These are phyloP conservation scores for Henckelia pumila DNA, from an alignment of 257 asterid genomes.

Conservation along the genomic window DNA sequence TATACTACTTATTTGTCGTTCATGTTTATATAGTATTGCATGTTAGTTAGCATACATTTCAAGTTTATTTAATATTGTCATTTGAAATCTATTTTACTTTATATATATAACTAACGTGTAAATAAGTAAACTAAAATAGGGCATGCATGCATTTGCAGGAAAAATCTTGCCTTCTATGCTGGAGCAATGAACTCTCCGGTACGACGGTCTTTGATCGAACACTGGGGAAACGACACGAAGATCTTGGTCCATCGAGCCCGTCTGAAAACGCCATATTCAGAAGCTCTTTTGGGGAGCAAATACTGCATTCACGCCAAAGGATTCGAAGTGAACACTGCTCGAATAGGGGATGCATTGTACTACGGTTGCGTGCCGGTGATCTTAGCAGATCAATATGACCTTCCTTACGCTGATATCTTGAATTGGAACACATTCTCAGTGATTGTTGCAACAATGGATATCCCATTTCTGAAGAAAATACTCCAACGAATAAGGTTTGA, in stretches of 20 bases:
- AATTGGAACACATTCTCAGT: constrained; percentile 71
- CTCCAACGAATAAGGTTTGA: constrained; percentile 28
- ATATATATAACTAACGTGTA: too few species aligned
- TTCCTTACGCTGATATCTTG: constrained; percentile 67
- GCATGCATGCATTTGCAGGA: constrained; percentile 49
- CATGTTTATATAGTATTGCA: too few species aligned
- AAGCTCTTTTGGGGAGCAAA: constrained; percentile 69
- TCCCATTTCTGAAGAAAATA: constrained; percentile 56
- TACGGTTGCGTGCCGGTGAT: constrained; percentile 89
- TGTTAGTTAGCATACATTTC: too few species aligned
- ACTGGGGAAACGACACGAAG: constrained; percentile 58
- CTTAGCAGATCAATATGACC: constrained; percentile 80
- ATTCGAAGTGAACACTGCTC: constrained; percentile 86
- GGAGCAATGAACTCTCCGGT: constrained; percentile 85
- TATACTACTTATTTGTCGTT: too few species aligned
- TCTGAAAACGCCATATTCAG: constrained; percentile 74
- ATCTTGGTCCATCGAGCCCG: constrained; percentile 56
- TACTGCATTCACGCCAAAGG: constrained; percentile 94
- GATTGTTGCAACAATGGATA: constrained; percentile 49
- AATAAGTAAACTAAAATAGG: too few species aligned
- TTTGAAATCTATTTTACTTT: too few species aligned
- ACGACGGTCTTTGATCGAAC: constrained; percentile 39
- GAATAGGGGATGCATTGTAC: constrained; percentile 74
- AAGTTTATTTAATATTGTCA: too few species aligned
- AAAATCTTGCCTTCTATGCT: constrained; percentile 68